Evolutionary conservation across 352 stramenopile species (phyloP).

Genomic region (Thraustochytrium sp.): DNA sequence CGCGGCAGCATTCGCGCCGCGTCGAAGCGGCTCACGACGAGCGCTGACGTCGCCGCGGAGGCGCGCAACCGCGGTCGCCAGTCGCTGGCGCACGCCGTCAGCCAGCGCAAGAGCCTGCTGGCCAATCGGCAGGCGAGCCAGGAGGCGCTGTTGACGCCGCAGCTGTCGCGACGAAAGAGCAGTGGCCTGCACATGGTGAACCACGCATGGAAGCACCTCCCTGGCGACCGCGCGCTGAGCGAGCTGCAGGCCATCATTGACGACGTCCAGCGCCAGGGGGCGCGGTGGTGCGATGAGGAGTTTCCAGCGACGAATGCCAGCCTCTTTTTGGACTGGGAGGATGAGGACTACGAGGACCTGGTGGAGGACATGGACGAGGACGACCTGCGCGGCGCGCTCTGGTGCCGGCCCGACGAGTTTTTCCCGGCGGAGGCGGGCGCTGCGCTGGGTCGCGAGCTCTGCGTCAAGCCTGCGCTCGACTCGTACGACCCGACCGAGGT

Average conservation of each 20-base stretch:
- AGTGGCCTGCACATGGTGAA: background rate
- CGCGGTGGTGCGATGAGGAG: background rate
- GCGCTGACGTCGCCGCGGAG: background rate
- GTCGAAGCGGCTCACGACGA: background rate
- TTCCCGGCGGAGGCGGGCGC: background rate
- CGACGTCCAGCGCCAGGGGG: too few species aligned
- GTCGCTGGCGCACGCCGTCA: background rate
- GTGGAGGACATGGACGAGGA: constrained; percentile 18
- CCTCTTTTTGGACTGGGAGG: constrained; percentile 6
- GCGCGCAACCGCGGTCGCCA: background rate
- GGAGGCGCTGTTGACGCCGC: too few species aligned
- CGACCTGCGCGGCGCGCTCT: background rate
- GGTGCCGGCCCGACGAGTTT: constrained; percentile 10
- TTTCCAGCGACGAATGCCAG: constrained; percentile 8
- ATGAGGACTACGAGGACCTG: background rate
- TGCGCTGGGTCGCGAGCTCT: background rate
- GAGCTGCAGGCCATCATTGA: background rate
- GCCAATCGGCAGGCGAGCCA: background rate
- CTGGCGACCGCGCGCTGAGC: background rate
- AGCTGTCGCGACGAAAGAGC: background rate
- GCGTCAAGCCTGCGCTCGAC: background rate
- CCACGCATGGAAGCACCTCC: background rate
- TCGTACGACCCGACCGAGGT: constrained; percentile 59
- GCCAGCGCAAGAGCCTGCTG: background rate
- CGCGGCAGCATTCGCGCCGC: background rate